Evolutionary conservation across 2,329 filamentous ascomycete species (phyloP).

Genomic region (Harringtonia lauricola): DNA sequence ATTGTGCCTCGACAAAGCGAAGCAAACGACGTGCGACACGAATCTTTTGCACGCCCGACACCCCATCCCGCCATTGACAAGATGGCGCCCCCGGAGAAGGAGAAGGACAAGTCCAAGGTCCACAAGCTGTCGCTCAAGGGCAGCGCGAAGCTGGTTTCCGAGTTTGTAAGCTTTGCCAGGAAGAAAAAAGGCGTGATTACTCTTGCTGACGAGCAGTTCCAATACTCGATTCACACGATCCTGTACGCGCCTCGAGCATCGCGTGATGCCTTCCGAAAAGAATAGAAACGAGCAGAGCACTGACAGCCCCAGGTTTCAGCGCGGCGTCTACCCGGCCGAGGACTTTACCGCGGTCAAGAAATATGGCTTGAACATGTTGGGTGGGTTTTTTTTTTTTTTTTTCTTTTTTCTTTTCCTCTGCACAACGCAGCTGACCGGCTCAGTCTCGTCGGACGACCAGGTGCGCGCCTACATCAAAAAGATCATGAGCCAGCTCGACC

Average conservation of each 20-base stretch:
- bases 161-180: too few relatives aligned
- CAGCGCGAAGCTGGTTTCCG: conserved; percentile 75
- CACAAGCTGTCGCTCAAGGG: conserved; percentile 91
- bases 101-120: conserved; percentile 71
- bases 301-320: conserved; percentile 58
- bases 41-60: background rate
- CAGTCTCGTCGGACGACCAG: conserved; percentile 90
- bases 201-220: conserved; percentile 49
- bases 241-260: conserved; percentile 43
- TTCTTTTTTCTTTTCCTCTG: background rate
- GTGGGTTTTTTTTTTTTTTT: conserved; percentile 23
- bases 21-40: background rate
- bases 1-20: background rate
- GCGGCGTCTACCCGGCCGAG: conserved; percentile 78
- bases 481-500: conserved; percentile 95
- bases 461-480: conserved; percentile 99
- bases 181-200: conserved; percentile 36
- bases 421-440: too few relatives aligned
- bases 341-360: conserved; percentile 98
- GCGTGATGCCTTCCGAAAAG: background rate
- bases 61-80: background rate
- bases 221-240: conserved; percentile 97
- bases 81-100: conserved; percentile 18
- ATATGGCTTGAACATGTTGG: conserved; percentile 97
- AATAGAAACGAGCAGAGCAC: background rate